Conservation (phyloP, 1,284 basidiomycete genomes). For the Earliella scabrosa region DNA sequence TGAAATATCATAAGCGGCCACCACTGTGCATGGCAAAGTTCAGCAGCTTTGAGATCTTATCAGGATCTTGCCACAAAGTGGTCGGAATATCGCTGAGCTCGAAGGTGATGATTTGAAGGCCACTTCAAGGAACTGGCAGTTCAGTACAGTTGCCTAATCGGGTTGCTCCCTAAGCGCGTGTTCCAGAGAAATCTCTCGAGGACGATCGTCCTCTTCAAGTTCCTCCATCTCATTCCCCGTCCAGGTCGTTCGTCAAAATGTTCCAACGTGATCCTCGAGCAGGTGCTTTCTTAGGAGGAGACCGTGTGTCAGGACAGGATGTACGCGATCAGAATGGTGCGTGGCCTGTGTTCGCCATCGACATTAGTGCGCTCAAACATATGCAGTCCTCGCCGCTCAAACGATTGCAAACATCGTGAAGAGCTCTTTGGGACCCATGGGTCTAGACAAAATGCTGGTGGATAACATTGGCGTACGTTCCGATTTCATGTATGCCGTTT, state of each 20-base stretch:
- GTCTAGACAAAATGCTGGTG: conserved; percentile 97
- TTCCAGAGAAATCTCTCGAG: conserved; percentile 18
- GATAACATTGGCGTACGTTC: conserved; percentile 92
- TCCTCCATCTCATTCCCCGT: neutral
- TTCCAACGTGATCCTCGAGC: conserved; percentile 87
- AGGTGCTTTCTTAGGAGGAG: conserved; percentile 92
- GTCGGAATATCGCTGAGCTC: too few relatives aligned
- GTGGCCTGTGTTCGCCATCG: conserved; percentile 21
- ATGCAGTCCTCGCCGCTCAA: conserved; percentile 89
- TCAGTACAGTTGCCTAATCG: neutral
- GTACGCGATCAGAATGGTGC: conserved; percentile 96
- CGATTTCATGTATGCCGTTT: neutral
- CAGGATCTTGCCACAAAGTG: too few relatives aligned
- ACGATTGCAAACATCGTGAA: conserved; percentile 98
- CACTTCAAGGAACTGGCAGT: neutral
- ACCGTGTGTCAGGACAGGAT: conserved; percentile 93
- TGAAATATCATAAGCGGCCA: too few relatives aligned
- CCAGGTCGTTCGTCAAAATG: conserved; percentile 44
- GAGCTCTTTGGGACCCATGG: conserved; percentile 94
- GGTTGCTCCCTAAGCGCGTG: conserved; percentile 6
- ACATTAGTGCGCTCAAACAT: neutral
- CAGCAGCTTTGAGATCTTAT: too few relatives aligned
- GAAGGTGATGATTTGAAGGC: too few relatives aligned
- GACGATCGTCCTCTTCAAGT: neutral
- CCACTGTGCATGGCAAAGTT: too few relatives aligned